Evolutionary conservation across 352 stramenopile species (phyloP).

Genomic region (Phytophthora parvispora): DNA sequence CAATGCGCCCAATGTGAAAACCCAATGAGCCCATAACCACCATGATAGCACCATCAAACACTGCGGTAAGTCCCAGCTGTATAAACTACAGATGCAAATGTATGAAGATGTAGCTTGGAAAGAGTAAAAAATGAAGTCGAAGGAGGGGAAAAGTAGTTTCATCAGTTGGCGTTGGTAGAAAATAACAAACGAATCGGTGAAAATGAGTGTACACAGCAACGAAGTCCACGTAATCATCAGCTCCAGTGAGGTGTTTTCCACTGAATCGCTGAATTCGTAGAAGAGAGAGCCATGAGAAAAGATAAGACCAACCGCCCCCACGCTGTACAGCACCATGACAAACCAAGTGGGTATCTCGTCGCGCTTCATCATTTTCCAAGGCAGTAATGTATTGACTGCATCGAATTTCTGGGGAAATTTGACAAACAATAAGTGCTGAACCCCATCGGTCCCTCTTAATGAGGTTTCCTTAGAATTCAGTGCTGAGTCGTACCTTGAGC

Average conservation of each 20-base stretch:
- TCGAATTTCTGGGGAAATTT: slow-evolving; percentile 13
- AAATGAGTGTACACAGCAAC: slow-evolving; percentile 12
- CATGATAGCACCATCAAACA: slow-evolving; percentile 19
- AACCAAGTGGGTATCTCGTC: neutral
- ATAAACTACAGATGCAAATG: slow-evolving; percentile 35
- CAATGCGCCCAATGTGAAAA: slow-evolving; percentile 39
- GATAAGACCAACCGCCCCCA: slow-evolving; percentile 5
- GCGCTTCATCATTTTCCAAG: neutral
- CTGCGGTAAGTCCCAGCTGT: slow-evolving; percentile 8
- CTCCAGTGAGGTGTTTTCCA: neutral
- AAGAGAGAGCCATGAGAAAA: slow-evolving; percentile 3
- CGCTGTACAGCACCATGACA: neutral
- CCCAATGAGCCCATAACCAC: slow-evolving; percentile 38
- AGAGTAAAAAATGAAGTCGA: slow-evolving; percentile 55
- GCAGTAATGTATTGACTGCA: slow-evolving; percentile 3
- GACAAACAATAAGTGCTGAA: slow-evolving; percentile 36
- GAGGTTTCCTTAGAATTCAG: slow-evolving; percentile 14
- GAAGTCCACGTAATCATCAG: neutral
- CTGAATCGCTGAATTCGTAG: neutral
- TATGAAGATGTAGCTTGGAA: slow-evolving; percentile 34
- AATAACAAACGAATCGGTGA: slow-evolving; percentile 14
- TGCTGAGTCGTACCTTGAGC: neutral
- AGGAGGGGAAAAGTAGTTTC: slow-evolving; percentile 35
- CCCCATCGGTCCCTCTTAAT: slow-evolving; percentile 6
- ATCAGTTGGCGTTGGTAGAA: slow-evolving; percentile 51